These are phyloP conservation scores for Aspergillus ochraceoroseus DNA, from an alignment of 2,329 filamentous ascomycete species.

Conservation along the genomic window DNA sequence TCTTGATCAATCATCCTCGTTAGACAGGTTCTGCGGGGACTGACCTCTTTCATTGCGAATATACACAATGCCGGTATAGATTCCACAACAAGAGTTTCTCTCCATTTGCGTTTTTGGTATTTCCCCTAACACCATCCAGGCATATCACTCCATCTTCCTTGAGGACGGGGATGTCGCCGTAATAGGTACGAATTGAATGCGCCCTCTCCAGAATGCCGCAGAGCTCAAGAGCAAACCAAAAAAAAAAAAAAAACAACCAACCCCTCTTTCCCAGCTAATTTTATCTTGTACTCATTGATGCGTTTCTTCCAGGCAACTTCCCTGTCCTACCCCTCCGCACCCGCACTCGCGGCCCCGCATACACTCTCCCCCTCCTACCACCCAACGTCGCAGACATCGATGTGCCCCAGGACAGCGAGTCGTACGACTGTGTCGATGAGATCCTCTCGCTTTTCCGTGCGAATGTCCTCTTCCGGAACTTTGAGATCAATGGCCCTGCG, in stretches of 20 bases:
- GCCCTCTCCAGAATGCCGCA: background rate
- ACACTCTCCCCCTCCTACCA: constrained; percentile 67
- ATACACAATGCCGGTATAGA: constrained; percentile 47
- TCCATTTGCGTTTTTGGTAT: background rate
- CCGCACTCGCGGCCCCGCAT: constrained; percentile 89
- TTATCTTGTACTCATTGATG: background rate
- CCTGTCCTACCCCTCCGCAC: constrained; percentile 91
- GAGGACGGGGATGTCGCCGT: constrained; percentile 66
- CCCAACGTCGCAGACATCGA: constrained; percentile 50
- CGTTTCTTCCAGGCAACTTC: constrained; percentile 66
- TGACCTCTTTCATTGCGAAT: constrained; percentile 4
- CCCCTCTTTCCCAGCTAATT: constrained; percentile 27
- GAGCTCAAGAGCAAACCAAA: background rate
- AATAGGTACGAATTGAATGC: constrained; percentile 49
- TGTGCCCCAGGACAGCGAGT: constrained; percentile 77
- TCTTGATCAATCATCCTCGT: constrained; percentile 14
- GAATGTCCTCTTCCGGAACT: constrained; percentile 99
- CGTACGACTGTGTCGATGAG: constrained; percentile 95
- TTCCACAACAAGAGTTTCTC: background rate
- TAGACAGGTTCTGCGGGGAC: constrained; percentile 23
- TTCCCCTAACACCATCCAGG: constrained; percentile 50
- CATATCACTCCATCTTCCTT: constrained; percentile 96
- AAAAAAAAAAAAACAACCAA: background rate
- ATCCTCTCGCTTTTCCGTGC: constrained; percentile 88
- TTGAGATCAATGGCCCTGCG: constrained; percentile 94